Evolutionary conservation across 2,329 filamentous ascomycete genomes (phyloP), one percentile per base, ranked within the genome.

Genomic region (Aspergillus neotritici): DNA sequence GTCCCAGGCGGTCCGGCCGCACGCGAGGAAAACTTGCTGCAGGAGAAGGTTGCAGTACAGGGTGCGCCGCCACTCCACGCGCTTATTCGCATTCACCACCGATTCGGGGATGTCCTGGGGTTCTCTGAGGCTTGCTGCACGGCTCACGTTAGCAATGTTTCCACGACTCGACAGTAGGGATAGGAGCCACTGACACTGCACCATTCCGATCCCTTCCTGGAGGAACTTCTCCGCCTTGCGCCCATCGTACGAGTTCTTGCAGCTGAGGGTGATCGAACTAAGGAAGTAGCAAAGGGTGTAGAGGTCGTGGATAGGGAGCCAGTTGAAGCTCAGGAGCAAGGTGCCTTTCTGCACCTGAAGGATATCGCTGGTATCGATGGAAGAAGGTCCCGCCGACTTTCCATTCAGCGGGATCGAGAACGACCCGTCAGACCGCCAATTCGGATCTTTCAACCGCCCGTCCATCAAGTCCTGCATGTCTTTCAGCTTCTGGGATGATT

Each of bases 1-100:
- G 9, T 74, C 66, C 82, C 84, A 90, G 48, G 87, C 80, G 33
- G 82, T 85, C 38, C 82, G 78, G 33, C 80, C 83, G 35, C 84
- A 86, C 1, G 80, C 75, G 43, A 85, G 74, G 39, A 93, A 77
- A 3, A 83, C 82, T 17, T 83, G 78, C 13, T 90, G 75, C n/a
- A 88, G 74, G 39, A 83, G 77, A 30, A 88, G 72, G 50, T 87
- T 84, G 60, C 80, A 82, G 46, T 80, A 78, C 6, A 87, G 72
- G 40, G 81, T 75, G 43, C 71, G 74, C 39, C 83, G 78, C 83
- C 84, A 88, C 47, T 78, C 73, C 8, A 77, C 73, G 36, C 82
- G 73, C 48, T 73, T 66, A 21, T 81, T 74, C 9, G 80, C 79
- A 37, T 76, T 75, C 31, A 76, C 72, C 12, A 86, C 67, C 0